A percentile compares a stretch with the other conserved stretches of the same genome.
Conservation (phyloP, 768 basidiomycete species). For the Cantharellus anzutake region DNA sequence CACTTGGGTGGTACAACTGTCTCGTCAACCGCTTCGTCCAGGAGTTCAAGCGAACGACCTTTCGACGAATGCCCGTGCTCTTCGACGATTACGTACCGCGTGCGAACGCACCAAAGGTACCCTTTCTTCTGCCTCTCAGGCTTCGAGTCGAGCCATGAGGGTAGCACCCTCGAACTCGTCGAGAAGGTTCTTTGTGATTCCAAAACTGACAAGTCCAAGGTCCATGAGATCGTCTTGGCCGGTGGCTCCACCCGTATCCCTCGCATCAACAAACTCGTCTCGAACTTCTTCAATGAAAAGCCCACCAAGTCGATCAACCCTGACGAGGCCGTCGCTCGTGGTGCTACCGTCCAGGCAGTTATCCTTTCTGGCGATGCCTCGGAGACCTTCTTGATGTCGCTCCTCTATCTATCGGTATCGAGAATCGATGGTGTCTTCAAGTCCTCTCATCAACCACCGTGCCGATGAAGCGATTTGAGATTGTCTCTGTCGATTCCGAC, state of each 20-base stretch:
- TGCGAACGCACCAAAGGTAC: conserved; percentile 34
- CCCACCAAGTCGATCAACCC: conserved; percentile 50
- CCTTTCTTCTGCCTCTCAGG: conserved; percentile 30
- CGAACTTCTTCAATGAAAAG: conserved; percentile 46
- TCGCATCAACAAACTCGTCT: conserved; percentile 41
- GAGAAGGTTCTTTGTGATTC: conserved; percentile 35
- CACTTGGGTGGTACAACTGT: conserved; percentile 33
- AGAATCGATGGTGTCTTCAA: conserved; percentile 93
- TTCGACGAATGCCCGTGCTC: conserved; percentile 25
- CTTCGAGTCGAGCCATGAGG: conserved; percentile 26
- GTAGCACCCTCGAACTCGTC: conserved; percentile 26
- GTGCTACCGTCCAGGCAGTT: conserved; percentile 30
- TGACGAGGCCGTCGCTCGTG: conserved; percentile 27
- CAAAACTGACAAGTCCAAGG: conserved; percentile 30
- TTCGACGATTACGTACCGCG: conserved; percentile 27
- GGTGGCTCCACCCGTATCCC: conserved; percentile 32
- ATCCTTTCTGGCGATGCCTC: conserved; percentile 30
- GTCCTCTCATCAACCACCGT: conserved; percentile 20
- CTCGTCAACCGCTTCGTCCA: conserved; percentile 31
- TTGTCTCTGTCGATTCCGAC: conserved; percentile 98
- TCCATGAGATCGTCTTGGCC: conserved; percentile 31
- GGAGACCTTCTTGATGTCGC: conserved; percentile 34
- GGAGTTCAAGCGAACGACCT: conserved; percentile 32
- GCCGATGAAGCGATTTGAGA: conserved; percentile 96
- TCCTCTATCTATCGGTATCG: conserved; percentile 55